Conservation (phyloP, 2,329 filamentous ascomycete genomes). For the Thielaviopsis musarum region DNA sequence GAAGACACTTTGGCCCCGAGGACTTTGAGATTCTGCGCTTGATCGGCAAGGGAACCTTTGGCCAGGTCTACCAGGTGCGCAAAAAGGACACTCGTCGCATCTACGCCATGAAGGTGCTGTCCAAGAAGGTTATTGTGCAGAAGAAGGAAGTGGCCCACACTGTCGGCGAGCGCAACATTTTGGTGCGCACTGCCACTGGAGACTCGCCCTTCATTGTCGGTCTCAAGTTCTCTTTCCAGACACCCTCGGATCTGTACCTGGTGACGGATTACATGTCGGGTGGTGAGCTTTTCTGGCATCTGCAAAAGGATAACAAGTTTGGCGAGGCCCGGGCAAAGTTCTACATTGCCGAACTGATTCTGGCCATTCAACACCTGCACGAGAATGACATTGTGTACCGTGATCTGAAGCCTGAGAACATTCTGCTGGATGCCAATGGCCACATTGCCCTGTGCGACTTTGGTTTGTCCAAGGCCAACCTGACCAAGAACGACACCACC, state of each 20-base stretch:
- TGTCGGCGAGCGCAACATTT: conserved; percentile 88
- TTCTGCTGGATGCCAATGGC: conserved; percentile 87
- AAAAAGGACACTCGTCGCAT: conserved; percentile 94
- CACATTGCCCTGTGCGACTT: conserved; percentile 98
- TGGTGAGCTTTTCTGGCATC: conserved; percentile 94
- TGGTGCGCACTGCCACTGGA: conserved; percentile 87
- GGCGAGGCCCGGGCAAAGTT: conserved; percentile 92
- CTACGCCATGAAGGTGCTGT: conserved; percentile 98
- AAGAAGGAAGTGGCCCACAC: conserved; percentile 99
- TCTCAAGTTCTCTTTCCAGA: conserved; percentile 97
- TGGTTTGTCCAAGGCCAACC: conserved; percentile 89
- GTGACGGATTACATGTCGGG: conserved; percentile 99
- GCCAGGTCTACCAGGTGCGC: conserved; percentile 93
- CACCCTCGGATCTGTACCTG: conserved; percentile 88
- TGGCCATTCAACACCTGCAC: conserved; percentile 88
- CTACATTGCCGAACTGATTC: conserved; percentile 93
- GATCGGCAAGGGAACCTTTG: conserved; percentile 96
- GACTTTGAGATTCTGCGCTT: conserved; percentile 94
- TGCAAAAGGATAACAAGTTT: conserved; percentile 93
- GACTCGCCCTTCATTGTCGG: conserved; percentile 97
- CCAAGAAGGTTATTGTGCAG: conserved; percentile 98
- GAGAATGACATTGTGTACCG: conserved; percentile 96
- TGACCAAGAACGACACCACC: conserved; percentile 92
- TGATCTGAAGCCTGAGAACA: conserved; percentile 95
- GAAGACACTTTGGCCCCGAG: conserved; percentile 81